Base-by-base conservation (phyloP, 2,329 filamentous ascomycete genomes). In the Colletotrichum filicis region DNA sequence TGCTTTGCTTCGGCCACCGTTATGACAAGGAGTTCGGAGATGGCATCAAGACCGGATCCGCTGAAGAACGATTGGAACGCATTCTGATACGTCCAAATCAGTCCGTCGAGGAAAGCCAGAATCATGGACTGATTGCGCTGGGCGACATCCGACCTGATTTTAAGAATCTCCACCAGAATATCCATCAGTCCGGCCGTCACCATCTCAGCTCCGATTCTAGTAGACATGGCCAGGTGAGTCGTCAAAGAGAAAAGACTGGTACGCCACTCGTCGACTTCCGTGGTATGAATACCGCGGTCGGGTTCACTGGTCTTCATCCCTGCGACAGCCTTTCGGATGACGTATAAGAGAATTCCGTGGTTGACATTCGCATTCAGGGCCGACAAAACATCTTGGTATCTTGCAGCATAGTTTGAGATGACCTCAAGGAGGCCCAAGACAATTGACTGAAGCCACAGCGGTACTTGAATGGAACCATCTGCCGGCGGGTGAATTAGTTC, bases 331-430 rank as follows among this genome's bases (percentile, higher is more conserved):
- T 97, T 98, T 68, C 96, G 91, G 62, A 98, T 93, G 76, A 98
- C 90, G 79, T 98, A 98, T 76, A 98, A 93, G 57, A 99, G 88
- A 35, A 98, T 93, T 16, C 97, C 97, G 78, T 99, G 97, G 78
- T 97, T 98, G 49, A 98, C 96, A 77, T 96, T 98, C 66, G 97
- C 94, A 78, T 95, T 97, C 55, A 99, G 86, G n/a, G 97, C 95
- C 55, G 94, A 92, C 75, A 95, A 92, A 28, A 99, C 93, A 80
- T 99, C 97, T 42, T 91, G 86, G 35, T 92, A 90, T 79, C 95
- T 95, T 69, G 88, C 85, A 77, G 93, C 92, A 80, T 94, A 94
- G 79, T 91, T 93, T 7, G 94, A 91, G 69, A 99, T 87, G n/a
- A 94, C 94, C 80, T 98, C 95, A 63, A 99, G 87, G 1, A 96